Base-by-base conservation (phyloP, 225 moss, liverwort and hornwort species). In the Sphagnum contortum region DNA sequence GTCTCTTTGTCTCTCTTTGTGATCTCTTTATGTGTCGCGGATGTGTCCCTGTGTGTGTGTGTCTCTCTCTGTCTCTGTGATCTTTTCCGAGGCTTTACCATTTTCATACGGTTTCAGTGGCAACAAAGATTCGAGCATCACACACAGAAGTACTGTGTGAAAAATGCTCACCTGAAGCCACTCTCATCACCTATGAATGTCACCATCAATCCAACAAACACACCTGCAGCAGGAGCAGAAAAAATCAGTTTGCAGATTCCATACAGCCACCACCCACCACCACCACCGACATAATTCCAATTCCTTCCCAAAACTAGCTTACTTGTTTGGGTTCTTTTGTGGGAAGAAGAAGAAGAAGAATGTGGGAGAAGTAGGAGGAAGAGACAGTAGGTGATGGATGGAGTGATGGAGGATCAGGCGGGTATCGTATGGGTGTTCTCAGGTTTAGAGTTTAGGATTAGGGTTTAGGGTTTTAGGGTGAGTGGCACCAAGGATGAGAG, bases 201-300 rank as follows among this genome's bases (percentile, higher is more conserved):
- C 61, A 94, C 91, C 45, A 87, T 73, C 49, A 94, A 78, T 58
- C 94, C 94, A 70, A 91, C 89, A 57, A 80, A 66, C 69, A 85
- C 85, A 80, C 94, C 94, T 91, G 76, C 44, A 77, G 65, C 29
- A 29, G 29, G 29, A 29, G 29, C 29, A 29, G 29, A 29, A 29
- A 29, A 29, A 29, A 29, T 29, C 29, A 29, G 29, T 29, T 29
- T 29, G 29, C 29, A 29, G 29, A 1, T 29, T 29, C 29, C 0
- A 29, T 29, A 29, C 29, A 29, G 1, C 29, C 29, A 29, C 29
- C 29, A 29, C 29, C 29, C 29, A 29, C 29, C 29, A 29, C 29
- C 29, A 29, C 29, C 29, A 29, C 29, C 29, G 29, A 29, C 29
- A 29, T 29, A 29, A 29, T 29, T 29, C 29, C 29, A 29, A 29